phyloP scores from a whole-genome alignment of 179 eudicot genomes.

The Gypsophila paniculata region DNA sequence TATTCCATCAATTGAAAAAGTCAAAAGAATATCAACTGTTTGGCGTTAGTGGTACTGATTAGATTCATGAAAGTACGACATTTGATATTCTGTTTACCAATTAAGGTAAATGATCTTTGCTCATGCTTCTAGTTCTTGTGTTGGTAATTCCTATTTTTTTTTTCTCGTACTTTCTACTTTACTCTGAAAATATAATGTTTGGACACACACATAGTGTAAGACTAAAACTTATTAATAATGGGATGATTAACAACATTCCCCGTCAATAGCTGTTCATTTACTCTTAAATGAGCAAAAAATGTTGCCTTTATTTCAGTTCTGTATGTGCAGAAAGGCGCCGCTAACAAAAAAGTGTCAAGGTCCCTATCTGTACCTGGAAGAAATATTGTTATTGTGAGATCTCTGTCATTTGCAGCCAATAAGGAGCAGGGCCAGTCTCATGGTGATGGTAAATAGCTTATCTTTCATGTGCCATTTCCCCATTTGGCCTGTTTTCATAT shows the following conservation, averaged over 20 bases:
- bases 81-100: not conserved
- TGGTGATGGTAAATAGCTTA: conserved; percentile 44
- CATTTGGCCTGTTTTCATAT: not conserved
- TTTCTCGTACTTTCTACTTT: not conserved
- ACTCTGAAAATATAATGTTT: not conserved
- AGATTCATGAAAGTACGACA: not conserved
- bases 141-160: not conserved
- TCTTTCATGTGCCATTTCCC: not conserved
- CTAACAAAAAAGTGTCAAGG: conserved; percentile 49
- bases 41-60: not conserved
- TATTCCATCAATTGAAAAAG: not conserved
- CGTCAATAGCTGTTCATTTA: not conserved
- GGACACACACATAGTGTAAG: not conserved
- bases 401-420: conserved; percentile 48
- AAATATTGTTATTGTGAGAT: conserved; percentile 68
- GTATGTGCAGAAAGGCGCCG: conserved; percentile 44
- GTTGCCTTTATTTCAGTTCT: not conserved
- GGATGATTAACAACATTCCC: not conserved
- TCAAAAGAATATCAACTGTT: not conserved
- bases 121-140: conserved; percentile 3
- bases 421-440: conserved; percentile 41
- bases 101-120: not conserved
- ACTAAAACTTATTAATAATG: not conserved
- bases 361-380: conserved; percentile 77
- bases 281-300: not conserved